Conservation (phyloP, 192 early-diverging fungal genomes). For the Coemansia sp. region DNA sequence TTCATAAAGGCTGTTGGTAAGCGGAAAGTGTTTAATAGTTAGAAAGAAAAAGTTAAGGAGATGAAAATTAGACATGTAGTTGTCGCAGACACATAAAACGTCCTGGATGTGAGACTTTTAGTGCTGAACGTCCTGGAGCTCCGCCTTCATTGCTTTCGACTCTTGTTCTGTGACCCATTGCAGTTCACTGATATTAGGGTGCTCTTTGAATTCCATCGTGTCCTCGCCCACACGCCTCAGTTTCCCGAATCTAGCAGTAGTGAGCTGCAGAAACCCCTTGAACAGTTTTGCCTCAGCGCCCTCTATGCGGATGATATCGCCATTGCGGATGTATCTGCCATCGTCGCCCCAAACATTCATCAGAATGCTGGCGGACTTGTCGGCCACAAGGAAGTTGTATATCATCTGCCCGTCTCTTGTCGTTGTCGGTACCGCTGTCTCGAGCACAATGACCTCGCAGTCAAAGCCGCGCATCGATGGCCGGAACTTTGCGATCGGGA, state of each 20-base stretch:
- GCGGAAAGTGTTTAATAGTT: background rate
- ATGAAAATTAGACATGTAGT: no score
- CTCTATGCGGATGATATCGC: conserved; percentile 63
- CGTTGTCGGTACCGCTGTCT: conserved; percentile 56
- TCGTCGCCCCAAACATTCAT: conserved; percentile 62
- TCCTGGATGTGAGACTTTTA: background rate
- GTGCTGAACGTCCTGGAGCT: conserved; percentile 1
- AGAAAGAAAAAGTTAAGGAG: background rate
- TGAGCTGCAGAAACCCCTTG: conserved; percentile 59
- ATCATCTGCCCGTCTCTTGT: conserved; percentile 58
- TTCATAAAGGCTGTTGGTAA: no score
- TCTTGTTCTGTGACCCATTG: conserved; percentile 55
- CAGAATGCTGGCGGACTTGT: conserved; percentile 60
- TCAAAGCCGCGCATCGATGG: conserved; percentile 63
- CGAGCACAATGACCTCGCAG: conserved; percentile 66
- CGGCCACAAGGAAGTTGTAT: conserved; percentile 63
- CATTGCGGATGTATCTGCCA: conserved; percentile 54
- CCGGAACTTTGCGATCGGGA: conserved; percentile 54
- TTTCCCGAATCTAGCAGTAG: conserved; percentile 56
- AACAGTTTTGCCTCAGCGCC: conserved; percentile 56
- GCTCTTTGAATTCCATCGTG: conserved; percentile 48
- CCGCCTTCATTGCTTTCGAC: conserved; percentile 13
- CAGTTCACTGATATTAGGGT: conserved; percentile 51
- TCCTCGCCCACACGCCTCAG: conserved; percentile 62
- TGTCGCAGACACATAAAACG: background rate